A percentile compares a stretch with the other conserved stretches of the same genome.
Evolutionary conservation across 495 filamentous ascomycete species (phyloP).

Genomic region (Annulohypoxylon bovei): DNA sequence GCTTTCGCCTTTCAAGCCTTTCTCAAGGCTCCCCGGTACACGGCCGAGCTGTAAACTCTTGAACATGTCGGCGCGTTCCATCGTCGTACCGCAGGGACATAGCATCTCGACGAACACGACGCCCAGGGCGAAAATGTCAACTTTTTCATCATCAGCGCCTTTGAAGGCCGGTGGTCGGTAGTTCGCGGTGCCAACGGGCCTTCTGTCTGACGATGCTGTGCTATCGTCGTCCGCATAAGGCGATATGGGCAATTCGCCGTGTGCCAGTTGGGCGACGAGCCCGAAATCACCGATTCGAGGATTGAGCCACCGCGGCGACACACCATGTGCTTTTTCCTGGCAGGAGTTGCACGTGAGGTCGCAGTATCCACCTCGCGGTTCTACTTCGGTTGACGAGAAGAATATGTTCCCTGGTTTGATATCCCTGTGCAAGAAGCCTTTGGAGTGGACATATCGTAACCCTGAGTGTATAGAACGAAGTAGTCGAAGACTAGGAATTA

Average conservation of each 20-base stretch:
- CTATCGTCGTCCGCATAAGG: constrained; percentile 1
- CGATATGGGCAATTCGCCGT: constrained; percentile 38
- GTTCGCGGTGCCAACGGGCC: constrained; percentile 39
- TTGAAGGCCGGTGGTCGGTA: constrained; percentile 40
- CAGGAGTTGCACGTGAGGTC: constrained; percentile 47
- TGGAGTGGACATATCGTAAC: constrained; percentile 76
- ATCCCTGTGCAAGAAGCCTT: constrained; percentile 93
- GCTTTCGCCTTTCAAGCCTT: constrained; percentile 38
- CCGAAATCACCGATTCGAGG: constrained; percentile 67
- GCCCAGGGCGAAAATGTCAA: constrained; percentile 65
- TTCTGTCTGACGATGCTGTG: background rate
- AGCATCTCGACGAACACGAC: constrained; percentile 64
- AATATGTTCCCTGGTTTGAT: constrained; percentile 99
- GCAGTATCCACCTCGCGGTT: constrained; percentile 41
- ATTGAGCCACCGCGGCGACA: constrained; percentile 54
- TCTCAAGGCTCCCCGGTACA: constrained; percentile 19
- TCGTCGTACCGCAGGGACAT: constrained; percentile 62
- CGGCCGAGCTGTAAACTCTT: constrained; percentile 53
- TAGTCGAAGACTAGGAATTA: constrained; percentile 56
- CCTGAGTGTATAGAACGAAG: constrained; percentile 44
- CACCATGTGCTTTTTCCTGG: background rate
- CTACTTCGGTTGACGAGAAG: constrained; percentile 61
- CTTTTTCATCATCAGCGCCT: constrained; percentile 60
- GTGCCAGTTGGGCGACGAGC: constrained; percentile 63
- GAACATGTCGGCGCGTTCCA: constrained; percentile 64